Conservation (phyloP, 495 filamentous ascomycete genomes). For the Penicillium paradoxum region DNA sequence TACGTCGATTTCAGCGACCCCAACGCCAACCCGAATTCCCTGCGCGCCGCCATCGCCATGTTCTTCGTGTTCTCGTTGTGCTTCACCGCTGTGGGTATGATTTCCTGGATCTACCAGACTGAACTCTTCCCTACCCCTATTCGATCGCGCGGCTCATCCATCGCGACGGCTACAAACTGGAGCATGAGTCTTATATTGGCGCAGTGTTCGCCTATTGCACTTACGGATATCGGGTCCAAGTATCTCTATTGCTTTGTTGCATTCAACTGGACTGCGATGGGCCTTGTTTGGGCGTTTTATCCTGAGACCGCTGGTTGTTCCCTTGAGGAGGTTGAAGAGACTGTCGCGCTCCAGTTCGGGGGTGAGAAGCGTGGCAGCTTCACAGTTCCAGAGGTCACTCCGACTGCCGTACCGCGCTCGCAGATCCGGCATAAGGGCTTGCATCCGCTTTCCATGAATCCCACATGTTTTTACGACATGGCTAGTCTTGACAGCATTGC, state of each 20-base stretch:
- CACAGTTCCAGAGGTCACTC: neutral
- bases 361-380: slow-evolving; percentile 4
- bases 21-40: slow-evolving; percentile 32
- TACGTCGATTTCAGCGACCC: slow-evolving; percentile 23
- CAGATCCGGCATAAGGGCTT: slow-evolving; percentile 3
- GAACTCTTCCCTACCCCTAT: slow-evolving; percentile 55
- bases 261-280: slow-evolving; percentile 43
- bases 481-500: neutral
- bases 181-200: slow-evolving; percentile 50
- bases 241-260: slow-evolving; percentile 54
- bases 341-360: slow-evolving; percentile 28
- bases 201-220: slow-evolving; percentile 51
- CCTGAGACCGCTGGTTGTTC: slow-evolving; percentile 51
- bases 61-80: slow-evolving; percentile 55
- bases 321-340: slow-evolving; percentile 49
- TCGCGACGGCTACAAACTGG: slow-evolving; percentile 52
- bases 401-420: neutral
- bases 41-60: slow-evolving; percentile 53
- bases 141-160: slow-evolving; percentile 47
- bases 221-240: slow-evolving; percentile 41
- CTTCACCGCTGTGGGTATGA: slow-evolving; percentile 49
- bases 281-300: slow-evolving; percentile 44
- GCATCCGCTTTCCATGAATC: slow-evolving; percentile 11
- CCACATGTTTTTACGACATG: neutral
- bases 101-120: slow-evolving; percentile 53